phyloP scores from a whole-genome alignment of 2,329 filamentous ascomycete genomes.

The Colletotrichum karsti region DNA sequence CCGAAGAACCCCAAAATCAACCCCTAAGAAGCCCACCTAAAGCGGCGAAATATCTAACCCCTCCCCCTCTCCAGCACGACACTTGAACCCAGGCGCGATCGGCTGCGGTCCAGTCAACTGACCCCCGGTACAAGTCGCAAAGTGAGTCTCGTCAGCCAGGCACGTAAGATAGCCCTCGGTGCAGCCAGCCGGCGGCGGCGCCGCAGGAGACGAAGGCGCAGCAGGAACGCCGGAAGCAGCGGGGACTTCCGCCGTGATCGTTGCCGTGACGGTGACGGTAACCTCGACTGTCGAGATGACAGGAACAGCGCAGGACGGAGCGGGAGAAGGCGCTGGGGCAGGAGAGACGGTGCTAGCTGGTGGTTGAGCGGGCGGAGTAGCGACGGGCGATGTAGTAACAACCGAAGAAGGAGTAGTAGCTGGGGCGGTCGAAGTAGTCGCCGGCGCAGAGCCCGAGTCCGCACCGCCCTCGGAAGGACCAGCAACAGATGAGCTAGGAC shows the following conservation, averaged over 20 bases:
- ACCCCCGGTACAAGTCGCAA: conserved; percentile 24
- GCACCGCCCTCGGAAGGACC: no score
- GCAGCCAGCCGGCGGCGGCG: neutral
- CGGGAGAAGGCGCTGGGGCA: neutral
- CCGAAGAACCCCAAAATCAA: no score
- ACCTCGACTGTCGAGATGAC: conserved; percentile 9
- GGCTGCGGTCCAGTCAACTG: conserved; percentile 17
- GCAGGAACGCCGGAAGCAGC: neutral
- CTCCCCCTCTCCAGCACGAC: conserved; percentile 1
- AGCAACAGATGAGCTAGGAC: neutral
- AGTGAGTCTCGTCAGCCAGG: conserved; percentile 6
- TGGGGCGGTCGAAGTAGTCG: neutral
- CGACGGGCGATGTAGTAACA: neutral
- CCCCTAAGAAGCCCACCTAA: neutral
- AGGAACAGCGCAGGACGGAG: neutral
- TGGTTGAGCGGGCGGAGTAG: neutral
- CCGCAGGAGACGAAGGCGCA: neutral
- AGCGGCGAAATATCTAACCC: conserved; percentile 14
- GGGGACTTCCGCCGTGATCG: neutral
- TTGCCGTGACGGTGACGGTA: conserved; percentile 29
- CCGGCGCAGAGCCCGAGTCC: neutral
- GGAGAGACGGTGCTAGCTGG: neutral
- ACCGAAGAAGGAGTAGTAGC: neutral
- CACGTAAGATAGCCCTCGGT: conserved; percentile 15
- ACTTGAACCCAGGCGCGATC: conserved; percentile 23